Base-by-base conservation (phyloP, 1,284 basidiomycete species). In the Pseudozyma hubeiensis region DNA sequence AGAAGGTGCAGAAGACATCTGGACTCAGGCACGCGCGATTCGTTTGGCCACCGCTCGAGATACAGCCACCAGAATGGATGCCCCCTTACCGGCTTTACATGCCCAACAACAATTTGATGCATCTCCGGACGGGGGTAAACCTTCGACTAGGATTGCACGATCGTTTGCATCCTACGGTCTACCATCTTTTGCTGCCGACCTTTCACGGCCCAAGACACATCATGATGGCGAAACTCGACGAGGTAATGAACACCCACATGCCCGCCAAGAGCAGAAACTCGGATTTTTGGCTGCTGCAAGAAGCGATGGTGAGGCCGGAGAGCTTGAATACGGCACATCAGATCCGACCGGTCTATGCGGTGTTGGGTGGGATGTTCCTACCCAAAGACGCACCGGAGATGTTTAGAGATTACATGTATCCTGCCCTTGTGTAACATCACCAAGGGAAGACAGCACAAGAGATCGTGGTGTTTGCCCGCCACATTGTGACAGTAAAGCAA, bases 361-460 rank as follows among this genome's bases (percentile, higher is more conserved):
- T 53, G 30, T 31, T 53, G 3, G 51, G 51, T 34, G 51, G 51
- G 0, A 34, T 53, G 51, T 53, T 53, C 14, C 8, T 53, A 19
- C 51, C 51, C 1, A 34, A 34, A 19, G 40, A 53, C 14, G 51
- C 51, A 7, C 51, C 51, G 2, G 40, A 33, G 31, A 1, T 53
- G 30, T 29, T 53, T 17, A 17, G 10, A n/a, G 31, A 48, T 7
- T 8, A 33, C 40, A 53, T 53, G 51, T 13, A 5, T 43, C 51
- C 40, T 13, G 51, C 30, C 2, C 34, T 33, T 14, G 17, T 24
- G 17, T 7, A 44, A 10, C 7, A 7, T 17, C 40, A 13, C 2
- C 16, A 41, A 16, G 16, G 11, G 16, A 24, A 24, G 24, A 16
- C n/a, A 16, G 11, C 7, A 13, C 11, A 41, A 13, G 40, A 41